phyloP scores from a whole-genome alignment of 2,329 filamentous ascomycete genomes.

The Diaporthe batatas region DNA sequence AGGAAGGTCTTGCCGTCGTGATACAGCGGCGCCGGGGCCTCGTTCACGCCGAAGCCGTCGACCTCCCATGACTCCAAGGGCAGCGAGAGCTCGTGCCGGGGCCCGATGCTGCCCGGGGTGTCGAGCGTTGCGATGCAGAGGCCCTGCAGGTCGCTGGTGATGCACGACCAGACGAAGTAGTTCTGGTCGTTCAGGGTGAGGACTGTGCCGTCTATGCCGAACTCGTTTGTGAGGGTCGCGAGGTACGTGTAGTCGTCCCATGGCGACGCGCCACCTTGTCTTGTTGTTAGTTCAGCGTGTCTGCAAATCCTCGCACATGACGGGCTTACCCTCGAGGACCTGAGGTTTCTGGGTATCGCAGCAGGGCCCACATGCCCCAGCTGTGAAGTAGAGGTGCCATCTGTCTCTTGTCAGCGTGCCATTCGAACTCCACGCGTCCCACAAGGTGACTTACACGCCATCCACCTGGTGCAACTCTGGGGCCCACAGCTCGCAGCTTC shows the following conservation, averaged over 20 bases:
- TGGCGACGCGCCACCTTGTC: neutral
- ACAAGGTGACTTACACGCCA: neutral
- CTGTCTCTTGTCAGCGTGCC: neutral
- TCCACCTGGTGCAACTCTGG: slow-evolving; percentile 44
- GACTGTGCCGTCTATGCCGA: slow-evolving; percentile 27
- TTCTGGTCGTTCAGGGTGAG: slow-evolving; percentile 28
- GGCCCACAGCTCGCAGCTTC: slow-evolving; percentile 35
- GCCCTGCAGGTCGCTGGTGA: slow-evolving; percentile 38
- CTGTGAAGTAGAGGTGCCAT: slow-evolving; percentile 16
- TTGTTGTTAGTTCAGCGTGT: neutral
- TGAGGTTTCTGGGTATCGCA: slow-evolving; percentile 13
- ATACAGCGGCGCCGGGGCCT: slow-evolving; percentile 35
- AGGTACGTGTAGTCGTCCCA: slow-evolving; percentile 19
- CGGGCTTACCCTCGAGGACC: neutral
- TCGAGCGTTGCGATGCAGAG: slow-evolving; percentile 41
- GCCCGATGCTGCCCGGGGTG: slow-evolving; percentile 38
- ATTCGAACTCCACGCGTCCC: fast-evolving
- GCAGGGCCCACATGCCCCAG: slow-evolving; percentile 42
- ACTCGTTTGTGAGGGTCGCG: slow-evolving; percentile 5
- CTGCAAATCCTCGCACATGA: neutral
- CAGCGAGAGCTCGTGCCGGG: slow-evolving; percentile 41
- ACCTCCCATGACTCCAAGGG: slow-evolving; percentile 42
- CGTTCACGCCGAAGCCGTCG: slow-evolving; percentile 8
- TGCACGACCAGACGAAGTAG: slow-evolving; percentile 41
- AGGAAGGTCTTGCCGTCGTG: slow-evolving; percentile 42